Evolutionary conservation across 495 filamentous ascomycete species (phyloP), one percentile per base, ranked within the genome.

Genomic region (Amphirosellinia nigrospora): DNA sequence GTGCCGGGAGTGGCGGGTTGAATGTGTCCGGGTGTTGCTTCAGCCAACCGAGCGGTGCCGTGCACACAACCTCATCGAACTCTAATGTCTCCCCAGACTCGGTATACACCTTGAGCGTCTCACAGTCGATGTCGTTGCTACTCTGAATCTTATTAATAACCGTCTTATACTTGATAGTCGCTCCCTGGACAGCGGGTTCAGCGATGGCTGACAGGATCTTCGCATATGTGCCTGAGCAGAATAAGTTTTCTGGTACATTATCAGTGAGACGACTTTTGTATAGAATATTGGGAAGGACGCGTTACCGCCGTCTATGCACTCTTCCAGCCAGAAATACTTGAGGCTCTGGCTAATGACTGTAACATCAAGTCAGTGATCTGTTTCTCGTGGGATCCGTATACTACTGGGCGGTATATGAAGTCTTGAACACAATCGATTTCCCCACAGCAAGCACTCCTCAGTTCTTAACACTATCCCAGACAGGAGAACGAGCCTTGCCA

Each of bases 281-380:
- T 41, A 50, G 23, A 34, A 39, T 36, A 1, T 13, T 15, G 45
- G 13, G 10, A 21, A 23, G 59, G 21, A n/a, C n/a, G 46, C 84
- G 89, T 77, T 78, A 92, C 93, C 90, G 58, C 94, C 94, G 74
- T 96, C 94, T 74, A 97, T 90, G 69, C 91, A 94, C 80, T 98
- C 94, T 79, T 99, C 96, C n/a, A 99, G 76, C 86, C 91, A 95
- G 74, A 98, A 96, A 80, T 93, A 97, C 77, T 91, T 96, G 65
- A 99, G 76, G 79, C 94, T 97, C 74, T 99, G 96, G 52, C 78
- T 87, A 65, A 86, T 83, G 52, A 97, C 85, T 70, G 8, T 56
- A 28, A 13, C 38, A 56, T 26, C 10, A 39, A 46, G 28, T 63
- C 7, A 55, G 43, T 26, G 23, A n/a, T 11, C 16, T 4, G 16